Percentiles rank a stretch among this genome's conserved stretches.
phyloP scores from a whole-genome alignment of 164 flowering plant genomes.

The Vitis amurensis region DNA sequence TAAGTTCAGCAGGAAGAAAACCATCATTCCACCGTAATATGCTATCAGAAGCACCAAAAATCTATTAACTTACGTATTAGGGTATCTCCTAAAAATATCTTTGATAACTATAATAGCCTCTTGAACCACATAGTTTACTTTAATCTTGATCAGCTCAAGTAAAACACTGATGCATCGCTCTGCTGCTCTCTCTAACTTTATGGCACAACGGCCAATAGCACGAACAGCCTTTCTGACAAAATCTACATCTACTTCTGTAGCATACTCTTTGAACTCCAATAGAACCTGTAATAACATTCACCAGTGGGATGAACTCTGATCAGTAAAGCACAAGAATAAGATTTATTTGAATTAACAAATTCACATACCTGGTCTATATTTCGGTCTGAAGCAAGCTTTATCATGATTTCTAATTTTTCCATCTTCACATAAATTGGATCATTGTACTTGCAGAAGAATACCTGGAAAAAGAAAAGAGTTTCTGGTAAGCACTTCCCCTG shows the following conservation, averaged over 20 bases:
- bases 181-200: conserved; percentile 96
- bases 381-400: conserved; percentile 98
- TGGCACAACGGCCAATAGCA: conserved; percentile 99
- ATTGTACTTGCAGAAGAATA: conserved; percentile 98
- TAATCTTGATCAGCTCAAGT: conserved; percentile 96
- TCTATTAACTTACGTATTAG: conserved; percentile 73
- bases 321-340: neutral
- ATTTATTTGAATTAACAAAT: conserved; percentile 1
- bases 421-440: conserved; percentile 98
- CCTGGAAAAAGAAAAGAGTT: conserved; percentile 43
- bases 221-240: conserved; percentile 99
- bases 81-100: conserved; percentile 97
- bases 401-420: conserved; percentile 97
- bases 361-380: conserved; percentile 89
- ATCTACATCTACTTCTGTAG: conserved; percentile 99
- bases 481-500: neutral
- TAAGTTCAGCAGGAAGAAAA: conserved; percentile 8
- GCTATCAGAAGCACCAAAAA: neutral
- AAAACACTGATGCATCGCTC: conserved; percentile 97
- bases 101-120: conserved; percentile 99
- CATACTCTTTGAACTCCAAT: conserved; percentile 98
- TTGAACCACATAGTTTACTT: conserved; percentile 98
- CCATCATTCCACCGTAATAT: neutral
- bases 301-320: neutral
- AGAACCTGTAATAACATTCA: conserved; percentile 56